Conservation (phyloP, 176 grass and related monocot species). For the Oryza nivara region DNA sequence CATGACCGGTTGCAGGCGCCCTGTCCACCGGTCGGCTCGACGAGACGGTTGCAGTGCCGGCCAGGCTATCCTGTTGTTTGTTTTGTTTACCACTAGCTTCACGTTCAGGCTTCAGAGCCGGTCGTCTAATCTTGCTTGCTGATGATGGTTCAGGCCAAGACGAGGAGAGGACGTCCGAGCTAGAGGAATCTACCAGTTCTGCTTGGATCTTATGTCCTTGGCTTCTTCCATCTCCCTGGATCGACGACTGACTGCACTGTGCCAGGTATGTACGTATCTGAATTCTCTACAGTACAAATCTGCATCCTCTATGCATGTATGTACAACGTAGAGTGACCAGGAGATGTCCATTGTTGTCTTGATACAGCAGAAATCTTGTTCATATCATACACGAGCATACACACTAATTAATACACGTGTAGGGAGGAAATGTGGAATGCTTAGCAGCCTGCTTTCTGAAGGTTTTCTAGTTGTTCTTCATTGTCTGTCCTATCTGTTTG, state of each 20-base stretch:
- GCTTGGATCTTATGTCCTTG: conserved; percentile 45
- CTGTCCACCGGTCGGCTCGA: conserved; percentile 36
- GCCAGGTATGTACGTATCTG: conserved; percentile 28
- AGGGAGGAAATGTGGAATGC: background rate
- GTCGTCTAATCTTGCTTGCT: conserved; percentile 12
- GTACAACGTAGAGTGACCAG: conserved; percentile 25
- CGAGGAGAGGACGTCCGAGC: background rate
- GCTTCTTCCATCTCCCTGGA: conserved; percentile 23
- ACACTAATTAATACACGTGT: background rate
- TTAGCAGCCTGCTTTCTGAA: background rate
- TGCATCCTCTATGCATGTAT: background rate
- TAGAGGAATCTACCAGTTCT: conserved; percentile 46
- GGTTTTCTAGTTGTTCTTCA: background rate
- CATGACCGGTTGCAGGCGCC: conserved; percentile 46
- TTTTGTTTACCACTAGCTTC: conserved; percentile 43
- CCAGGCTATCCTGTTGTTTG: conserved; percentile 15
- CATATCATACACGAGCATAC: conserved; percentile 22
- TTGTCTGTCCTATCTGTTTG: background rate
- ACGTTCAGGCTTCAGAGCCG: conserved; percentile 42
- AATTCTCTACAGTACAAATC: conserved; percentile 2
- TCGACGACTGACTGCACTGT: conserved; percentile 23
- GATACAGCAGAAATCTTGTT: conserved; percentile 26
- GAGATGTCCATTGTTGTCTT: conserved; percentile 8
- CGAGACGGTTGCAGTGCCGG: conserved; percentile 42
- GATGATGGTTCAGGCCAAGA: conserved; percentile 32